Evolutionary conservation across 78 protist species (phyloP), one percentile per base, ranked within the genome.

Genomic region (Chrysochromulina parva): DNA sequence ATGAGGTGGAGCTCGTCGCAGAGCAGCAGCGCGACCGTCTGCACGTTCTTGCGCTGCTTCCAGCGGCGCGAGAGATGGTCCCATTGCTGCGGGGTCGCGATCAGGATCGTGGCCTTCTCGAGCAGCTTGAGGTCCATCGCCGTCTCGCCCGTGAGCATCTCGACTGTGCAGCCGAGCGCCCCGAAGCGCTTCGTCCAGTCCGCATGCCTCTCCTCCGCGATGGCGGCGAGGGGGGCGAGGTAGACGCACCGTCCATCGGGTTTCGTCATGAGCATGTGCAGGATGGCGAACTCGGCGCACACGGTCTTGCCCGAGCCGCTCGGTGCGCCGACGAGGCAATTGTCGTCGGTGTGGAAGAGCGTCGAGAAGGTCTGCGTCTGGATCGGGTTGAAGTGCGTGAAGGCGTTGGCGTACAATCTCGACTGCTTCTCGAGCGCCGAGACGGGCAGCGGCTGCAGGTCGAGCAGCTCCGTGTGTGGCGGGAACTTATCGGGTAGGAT

Each of bases 221-320:
- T 0, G 55, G 28, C 90, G 19, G n/a, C 71, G 55, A 69, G 17
- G 1, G 96, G 95, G 9, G 95, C 93, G 48, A 93, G 50, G 91
- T 91, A 93, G 11, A 93, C 93, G 53, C 80, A 52, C 71, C 89
- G 80, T 17, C 69, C 86, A 28, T 16, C 28, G 14, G 50, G 52
- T 0, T 20, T 3, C 16, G 50, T 47, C 78, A 22, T 53, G 69
- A 62, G 58, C 74, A 88, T 7, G 20, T 97, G 89, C 48, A 98
- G 57, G n/a, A 98, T 6, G 3, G 99, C 98, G 54, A 99, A 88
- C 93, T 99, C 99, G 3, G 99, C 99, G 69, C 96, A 93, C 57
- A 97, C 81, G 10, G 99, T 98, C 91, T 98, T 98, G 38, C 99
- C 99, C 13, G 96, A 74, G 54, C 98, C 98, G 4, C 99, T 91